Evolutionary conservation across 352 stramenopile species (phyloP).

Genomic region (Globisporangium alternatum): DNA sequence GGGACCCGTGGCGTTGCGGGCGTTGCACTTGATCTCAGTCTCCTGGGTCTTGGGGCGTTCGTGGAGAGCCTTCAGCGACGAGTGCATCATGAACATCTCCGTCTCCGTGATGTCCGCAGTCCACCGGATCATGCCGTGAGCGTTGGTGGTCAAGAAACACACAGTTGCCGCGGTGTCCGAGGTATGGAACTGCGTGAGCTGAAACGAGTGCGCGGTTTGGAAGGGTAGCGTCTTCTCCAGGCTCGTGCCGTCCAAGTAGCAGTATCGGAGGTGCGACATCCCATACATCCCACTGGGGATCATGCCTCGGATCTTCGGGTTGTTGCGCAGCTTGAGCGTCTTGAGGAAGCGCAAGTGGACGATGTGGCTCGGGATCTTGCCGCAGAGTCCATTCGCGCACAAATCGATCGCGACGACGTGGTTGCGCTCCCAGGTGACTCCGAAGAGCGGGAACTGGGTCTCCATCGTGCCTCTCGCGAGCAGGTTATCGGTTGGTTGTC

Average conservation of each 20-base stretch:
- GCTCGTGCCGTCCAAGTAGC: constrained; percentile 58
- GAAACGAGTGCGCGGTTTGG: constrained; percentile 44
- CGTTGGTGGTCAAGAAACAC: constrained; percentile 36
- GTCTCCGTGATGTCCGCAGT: constrained; percentile 47
- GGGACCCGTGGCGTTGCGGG: constrained; percentile 56
- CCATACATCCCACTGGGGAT: constrained; percentile 30
- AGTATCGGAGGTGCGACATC: constrained; percentile 53
- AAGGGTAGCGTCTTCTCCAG: constrained; percentile 44
- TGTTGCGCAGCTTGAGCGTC: constrained; percentile 57
- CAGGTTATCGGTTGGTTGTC: constrained; percentile 22
- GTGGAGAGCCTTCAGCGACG: constrained; percentile 41
- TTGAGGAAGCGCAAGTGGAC: constrained; percentile 41
- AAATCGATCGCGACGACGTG: constrained; percentile 61
- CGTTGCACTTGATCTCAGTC: constrained; percentile 32
- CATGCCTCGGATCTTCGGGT: constrained; percentile 33
- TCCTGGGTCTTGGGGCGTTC: constrained; percentile 17
- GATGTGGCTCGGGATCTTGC: constrained; percentile 41
- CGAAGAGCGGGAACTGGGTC: constrained; percentile 33
- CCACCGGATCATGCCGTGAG: constrained; percentile 34
- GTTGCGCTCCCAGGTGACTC: constrained; percentile 56
- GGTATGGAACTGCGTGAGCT: constrained; percentile 52
- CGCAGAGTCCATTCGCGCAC: constrained; percentile 42
- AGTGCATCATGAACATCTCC: constrained; percentile 55
- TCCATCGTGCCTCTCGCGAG: constrained; percentile 30
- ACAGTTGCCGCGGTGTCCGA: constrained; percentile 32